phyloP scores from a whole-genome alignment of 495 filamentous ascomycete species.

The Aspergillus bertholletiae region DNA sequence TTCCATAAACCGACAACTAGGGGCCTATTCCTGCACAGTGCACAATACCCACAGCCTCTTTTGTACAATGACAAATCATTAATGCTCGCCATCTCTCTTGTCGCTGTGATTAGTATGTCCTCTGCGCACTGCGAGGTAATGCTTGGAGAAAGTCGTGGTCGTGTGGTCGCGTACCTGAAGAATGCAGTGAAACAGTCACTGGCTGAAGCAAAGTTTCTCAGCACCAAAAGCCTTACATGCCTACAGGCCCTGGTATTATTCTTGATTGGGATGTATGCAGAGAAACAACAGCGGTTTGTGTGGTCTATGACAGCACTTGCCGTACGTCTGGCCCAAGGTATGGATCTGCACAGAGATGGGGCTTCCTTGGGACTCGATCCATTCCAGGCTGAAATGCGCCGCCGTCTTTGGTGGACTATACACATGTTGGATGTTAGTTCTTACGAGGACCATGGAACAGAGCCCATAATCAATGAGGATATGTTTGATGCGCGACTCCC shows the following conservation, averaged over 20 bases:
- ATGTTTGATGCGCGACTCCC: not conserved
- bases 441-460: constrained; percentile 39
- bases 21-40: too few relatives aligned
- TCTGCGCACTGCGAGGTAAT: too few relatives aligned
- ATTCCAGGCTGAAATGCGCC: constrained; percentile 69
- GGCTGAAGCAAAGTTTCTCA: not conserved
- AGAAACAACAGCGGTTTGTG: constrained; percentile 50
- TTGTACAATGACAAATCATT: too few relatives aligned
- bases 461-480: not conserved
- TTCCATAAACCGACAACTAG: too few relatives aligned
- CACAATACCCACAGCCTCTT: too few relatives aligned
- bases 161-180: too few relatives aligned
- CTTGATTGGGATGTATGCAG: constrained; percentile 40
- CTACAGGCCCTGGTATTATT: not conserved
- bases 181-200: not conserved
- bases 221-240: not conserved
- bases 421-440: constrained; percentile 63
- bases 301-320: constrained; percentile 60
- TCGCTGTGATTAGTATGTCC: too few relatives aligned
- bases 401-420: constrained; percentile 71
- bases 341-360: constrained; percentile 70
- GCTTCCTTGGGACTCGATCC: constrained; percentile 55
- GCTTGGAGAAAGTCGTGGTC: too few relatives aligned
- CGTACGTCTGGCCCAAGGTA: constrained; percentile 63
- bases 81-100: too few relatives aligned